These are phyloP conservation scores for Kalmusia sp. DNA, from an alignment of 2,329 filamentous ascomycete genomes.

Conservation along the genomic window DNA sequence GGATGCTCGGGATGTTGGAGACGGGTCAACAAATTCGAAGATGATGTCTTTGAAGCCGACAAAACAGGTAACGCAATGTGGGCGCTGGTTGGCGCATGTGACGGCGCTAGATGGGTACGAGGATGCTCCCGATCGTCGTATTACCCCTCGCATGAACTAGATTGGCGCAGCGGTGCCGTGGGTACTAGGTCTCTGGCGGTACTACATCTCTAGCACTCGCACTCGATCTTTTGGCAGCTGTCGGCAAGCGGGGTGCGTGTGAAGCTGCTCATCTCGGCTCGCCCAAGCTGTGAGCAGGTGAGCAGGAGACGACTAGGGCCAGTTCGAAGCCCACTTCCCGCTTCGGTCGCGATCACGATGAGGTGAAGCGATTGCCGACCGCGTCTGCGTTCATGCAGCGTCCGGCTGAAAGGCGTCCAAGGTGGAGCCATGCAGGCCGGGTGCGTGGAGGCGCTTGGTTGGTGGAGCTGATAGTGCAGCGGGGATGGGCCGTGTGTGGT, in stretches of 20 bases:
- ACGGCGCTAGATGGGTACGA: not conserved
- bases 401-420: not conserved
- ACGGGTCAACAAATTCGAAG: not conserved
- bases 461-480: conserved; percentile 25
- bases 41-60: not conserved
- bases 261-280: not conserved
- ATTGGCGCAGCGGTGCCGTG: not conserved
- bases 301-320: not conserved
- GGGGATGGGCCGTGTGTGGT: conserved; percentile 20
- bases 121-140: not conserved
- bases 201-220: too few species aligned
- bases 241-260: too few species aligned
- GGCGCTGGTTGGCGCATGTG: not conserved
- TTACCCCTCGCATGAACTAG: not conserved
- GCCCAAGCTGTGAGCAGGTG: too few species aligned
- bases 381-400: not conserved
- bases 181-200: too few species aligned
- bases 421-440: conserved; percentile 4
- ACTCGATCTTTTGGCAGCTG: not conserved
- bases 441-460: conserved; percentile 24
- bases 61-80: not conserved
- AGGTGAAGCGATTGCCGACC: not conserved
- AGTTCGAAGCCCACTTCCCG: not conserved
- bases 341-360: not conserved
- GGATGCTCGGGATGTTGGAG: too few species aligned